A percentile compares a stretch with the other conserved stretches of the same genome.
Evolutionary conservation across 2,329 filamentous ascomycete species (phyloP).

Genomic region (Phyllosticta capitalensis): DNA sequence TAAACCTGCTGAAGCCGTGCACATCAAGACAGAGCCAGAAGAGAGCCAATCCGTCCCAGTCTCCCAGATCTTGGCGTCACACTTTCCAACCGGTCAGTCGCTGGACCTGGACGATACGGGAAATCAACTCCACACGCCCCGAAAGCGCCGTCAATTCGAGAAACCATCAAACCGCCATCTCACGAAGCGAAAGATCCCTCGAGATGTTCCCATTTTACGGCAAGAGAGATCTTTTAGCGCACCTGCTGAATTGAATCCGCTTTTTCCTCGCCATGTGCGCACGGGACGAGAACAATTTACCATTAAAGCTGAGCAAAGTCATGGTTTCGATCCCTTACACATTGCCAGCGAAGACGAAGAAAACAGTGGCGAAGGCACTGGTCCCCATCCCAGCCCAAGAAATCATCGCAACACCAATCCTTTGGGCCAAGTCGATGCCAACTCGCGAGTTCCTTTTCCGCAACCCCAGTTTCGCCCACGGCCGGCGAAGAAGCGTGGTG

Average conservation of each 20-base stretch:
- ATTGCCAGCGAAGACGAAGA: background rate
- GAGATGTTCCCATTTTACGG: slow-evolving; percentile 13
- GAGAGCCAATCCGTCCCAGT: slow-evolving; percentile 24
- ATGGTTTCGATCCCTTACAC: slow-evolving; percentile 1
- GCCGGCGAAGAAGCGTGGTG: background rate
- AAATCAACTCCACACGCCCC: slow-evolving; percentile 24
- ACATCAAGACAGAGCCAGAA: slow-evolving; percentile 31
- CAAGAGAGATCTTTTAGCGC: slow-evolving; percentile 23
- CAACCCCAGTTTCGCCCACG: background rate
- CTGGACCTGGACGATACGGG: slow-evolving; percentile 36
- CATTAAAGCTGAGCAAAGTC: background rate
- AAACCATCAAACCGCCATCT: slow-evolving; percentile 4
- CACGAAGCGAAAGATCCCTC: background rate
- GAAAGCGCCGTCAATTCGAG: slow-evolving; percentile 14
- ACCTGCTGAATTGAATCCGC: slow-evolving; percentile 11
- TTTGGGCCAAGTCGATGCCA: background rate
- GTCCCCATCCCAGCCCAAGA: background rate
- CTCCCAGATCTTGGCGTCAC: background rate
- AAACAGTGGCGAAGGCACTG: background rate
- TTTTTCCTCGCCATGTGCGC: slow-evolving; percentile 14
- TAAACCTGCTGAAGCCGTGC: slow-evolving; percentile 16
- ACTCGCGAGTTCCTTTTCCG: background rate
- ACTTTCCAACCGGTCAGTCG: slow-evolving; percentile 10
- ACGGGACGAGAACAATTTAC: background rate
- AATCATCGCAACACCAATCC: slow-evolving; percentile 1